Evolutionary conservation across 208 protist genomes (phyloP), one percentile per base, ranked within the genome.

Genomic region (Leishmania mexicana): DNA sequence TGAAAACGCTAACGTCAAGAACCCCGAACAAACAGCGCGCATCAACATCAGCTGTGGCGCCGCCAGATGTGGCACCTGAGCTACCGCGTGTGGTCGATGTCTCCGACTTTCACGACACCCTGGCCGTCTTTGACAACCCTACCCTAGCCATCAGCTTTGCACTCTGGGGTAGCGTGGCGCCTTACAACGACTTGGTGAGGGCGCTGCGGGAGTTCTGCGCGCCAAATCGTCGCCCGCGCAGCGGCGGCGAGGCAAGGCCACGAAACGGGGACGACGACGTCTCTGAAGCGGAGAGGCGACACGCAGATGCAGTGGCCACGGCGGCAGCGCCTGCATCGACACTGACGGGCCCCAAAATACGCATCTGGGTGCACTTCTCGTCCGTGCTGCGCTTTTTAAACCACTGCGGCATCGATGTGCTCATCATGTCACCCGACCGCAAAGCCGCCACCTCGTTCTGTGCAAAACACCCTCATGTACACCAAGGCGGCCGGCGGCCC

Each of bases 141-240:
- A 62, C 92, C 54, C 79, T 93, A 45, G 91, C 91, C 28, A 49
- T 93, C 35, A 90, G 89, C 58, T 80, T 95, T 49, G 70, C 85
- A 17, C 83, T 96, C 31, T 95, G 90, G 87, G 83, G 85, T 51
- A 92, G 83, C 28, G 85, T 90, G 5, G 62, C 85, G 42, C 88
- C 88, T 35, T 84, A 88, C 84, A 92, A 93, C 71, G 93, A 93
- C 42, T 74, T 96, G 49, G 81, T 92, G 64, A 28, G 71, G 35
- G 88, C 86, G 15, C 73, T 84, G 40, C 57, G 74, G 64, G 8
- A 0, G 3, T 84, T 87, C 81, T 95, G 91, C 75, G 76, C 87
- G 28, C 5, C 62, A 8, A 64, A 57, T 67, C 54, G 24, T 42
- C 24, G 47, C 13, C 35, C 31, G 28, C 51, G 35, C 64, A n/a